These are phyloP conservation scores for Fusarium sublunatum DNA, from an alignment of 2,329 filamentous ascomycete species.

Conservation along the genomic window DNA sequence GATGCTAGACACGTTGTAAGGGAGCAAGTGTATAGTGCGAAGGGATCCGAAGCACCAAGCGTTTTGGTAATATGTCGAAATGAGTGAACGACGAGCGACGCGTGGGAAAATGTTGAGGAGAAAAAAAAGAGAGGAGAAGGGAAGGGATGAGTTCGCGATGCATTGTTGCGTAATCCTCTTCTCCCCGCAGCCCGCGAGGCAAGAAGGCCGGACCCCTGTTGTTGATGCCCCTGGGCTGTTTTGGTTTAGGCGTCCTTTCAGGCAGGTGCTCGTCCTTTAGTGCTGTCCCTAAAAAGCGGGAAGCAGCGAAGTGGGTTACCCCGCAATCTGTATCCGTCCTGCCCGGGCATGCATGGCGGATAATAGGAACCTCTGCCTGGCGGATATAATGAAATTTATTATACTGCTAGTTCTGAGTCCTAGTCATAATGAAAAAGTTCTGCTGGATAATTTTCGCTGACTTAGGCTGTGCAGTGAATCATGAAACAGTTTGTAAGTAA, in stretches of 20 bases:
- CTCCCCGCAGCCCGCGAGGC: slow-evolving; percentile 33
- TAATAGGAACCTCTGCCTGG: too few relatives aligned
- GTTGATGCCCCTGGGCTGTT: slow-evolving; percentile 11
- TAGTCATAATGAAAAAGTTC: too few relatives aligned
- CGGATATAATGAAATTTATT: too few relatives aligned
- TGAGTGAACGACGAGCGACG: neutral
- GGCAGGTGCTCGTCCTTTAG: slow-evolving; percentile 22
- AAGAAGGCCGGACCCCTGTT: slow-evolving; percentile 21
- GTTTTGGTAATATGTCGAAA: neutral
- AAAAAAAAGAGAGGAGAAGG: slow-evolving; percentile 2
- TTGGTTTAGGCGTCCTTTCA: slow-evolving; percentile 20
- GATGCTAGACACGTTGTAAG: slow-evolving; percentile 1
- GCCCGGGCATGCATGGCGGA: too few relatives aligned
- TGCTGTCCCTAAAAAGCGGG: slow-evolving; percentile 19
- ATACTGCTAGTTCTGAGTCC: too few relatives aligned
- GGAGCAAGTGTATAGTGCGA: neutral
- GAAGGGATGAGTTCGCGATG: slow-evolving; percentile 5
- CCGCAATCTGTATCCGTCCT: slow-evolving; percentile 2
- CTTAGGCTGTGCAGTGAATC: too few relatives aligned
- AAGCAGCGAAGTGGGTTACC: slow-evolving; percentile 16
- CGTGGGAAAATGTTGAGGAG: neutral
- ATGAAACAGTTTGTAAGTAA: too few relatives aligned
- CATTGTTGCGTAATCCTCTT: slow-evolving; percentile 22
- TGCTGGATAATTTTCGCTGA: too few relatives aligned
- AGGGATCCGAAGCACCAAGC: neutral